Evolutionary conservation across 306 rosid genomes (phyloP).

Genomic region (Quercus agrifolia): DNA sequence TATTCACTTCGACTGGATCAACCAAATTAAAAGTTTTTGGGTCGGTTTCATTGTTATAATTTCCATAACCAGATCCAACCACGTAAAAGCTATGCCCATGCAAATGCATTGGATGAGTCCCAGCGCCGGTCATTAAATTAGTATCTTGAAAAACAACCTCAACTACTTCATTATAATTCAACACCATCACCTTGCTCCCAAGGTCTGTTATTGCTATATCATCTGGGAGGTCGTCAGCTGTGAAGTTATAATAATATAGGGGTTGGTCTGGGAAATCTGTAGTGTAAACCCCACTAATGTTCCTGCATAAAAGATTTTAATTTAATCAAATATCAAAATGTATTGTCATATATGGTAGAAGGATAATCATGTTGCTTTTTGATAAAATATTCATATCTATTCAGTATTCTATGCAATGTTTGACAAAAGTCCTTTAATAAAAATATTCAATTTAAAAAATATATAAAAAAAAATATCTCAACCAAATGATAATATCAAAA

Average conservation of each 20-base stretch:
- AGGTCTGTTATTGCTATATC: neutral
- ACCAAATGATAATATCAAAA: too few relatives aligned
- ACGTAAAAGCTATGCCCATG: neutral
- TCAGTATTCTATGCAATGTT: too few relatives aligned
- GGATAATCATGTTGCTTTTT: too few relatives aligned
- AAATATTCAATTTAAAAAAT: too few relatives aligned
- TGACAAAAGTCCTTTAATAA: too few relatives aligned
- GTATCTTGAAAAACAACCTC: constrained; percentile 19
- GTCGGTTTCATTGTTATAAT: constrained; percentile 1
- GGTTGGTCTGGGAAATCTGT: constrained; percentile 1
- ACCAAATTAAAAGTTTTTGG: constrained; percentile 29
- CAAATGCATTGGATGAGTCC: constrained; percentile 19
- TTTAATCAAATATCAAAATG: neutral
- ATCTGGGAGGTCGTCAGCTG: neutral
- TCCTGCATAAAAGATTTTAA: neutral
- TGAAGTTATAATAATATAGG: neutral
- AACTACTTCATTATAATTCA: neutral
- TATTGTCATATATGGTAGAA: too few relatives aligned
- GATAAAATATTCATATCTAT: too few relatives aligned
- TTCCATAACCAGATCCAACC: neutral
- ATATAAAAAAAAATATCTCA: too few relatives aligned
- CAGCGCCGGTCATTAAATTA: neutral
- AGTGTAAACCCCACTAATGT: neutral
- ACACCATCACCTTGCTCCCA: constrained; percentile 7
- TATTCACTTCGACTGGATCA: constrained; percentile 30